Base-by-base conservation (phyloP, 2,329 filamentous ascomycete genomes). In the Phialemoniopsis sp. region DNA sequence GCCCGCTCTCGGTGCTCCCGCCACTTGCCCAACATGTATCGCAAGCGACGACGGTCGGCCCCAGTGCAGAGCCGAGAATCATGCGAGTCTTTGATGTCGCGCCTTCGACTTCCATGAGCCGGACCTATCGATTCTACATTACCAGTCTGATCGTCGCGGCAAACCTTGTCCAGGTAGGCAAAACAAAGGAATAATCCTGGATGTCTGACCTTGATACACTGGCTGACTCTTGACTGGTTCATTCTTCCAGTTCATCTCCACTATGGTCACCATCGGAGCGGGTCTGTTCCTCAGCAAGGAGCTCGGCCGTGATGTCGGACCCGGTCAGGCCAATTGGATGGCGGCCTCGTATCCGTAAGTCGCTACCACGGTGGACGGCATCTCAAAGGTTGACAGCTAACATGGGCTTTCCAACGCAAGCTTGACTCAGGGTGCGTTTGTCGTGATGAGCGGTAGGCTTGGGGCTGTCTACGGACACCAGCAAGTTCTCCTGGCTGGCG, bases 391-490 rank as follows among this genome's bases (percentile, higher is more conserved):
- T 8, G 6, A 13, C n/a, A 6, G 3, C 4, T 12, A 2, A 13
- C 17, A 4, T 3, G 3, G 17, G 19, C 21, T 36, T 2, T 32
- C 13, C n/a, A 12, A 30, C n/a, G 3, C 26, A 14, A 72, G 67
- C 2, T 54, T 75, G 12, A 68, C 72, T 0, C 70, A 74, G 44
- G 67, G 73, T 3, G 65, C 72, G 3, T 76, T 78, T 42, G 71
- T 78, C 13, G 55, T 78, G 1, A 60, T 73, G 4, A 67, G 64
- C 7, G 74, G 74, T 6, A 66, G 74, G 1, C 55, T 78, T 2
- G 74, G 73, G 1, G 68, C 71, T 34, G 57, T 78, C 2, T 74
- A 69, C 45, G 76, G 75, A 4, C 72, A 76, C 49, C 68, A 70
- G 38, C 60, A 60, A 5, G 52, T 75, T 13, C 58, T 75, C 2